Base-by-base conservation (phyloP, 2,329 filamentous ascomycete genomes). In the Fusarium irregulare region DNA sequence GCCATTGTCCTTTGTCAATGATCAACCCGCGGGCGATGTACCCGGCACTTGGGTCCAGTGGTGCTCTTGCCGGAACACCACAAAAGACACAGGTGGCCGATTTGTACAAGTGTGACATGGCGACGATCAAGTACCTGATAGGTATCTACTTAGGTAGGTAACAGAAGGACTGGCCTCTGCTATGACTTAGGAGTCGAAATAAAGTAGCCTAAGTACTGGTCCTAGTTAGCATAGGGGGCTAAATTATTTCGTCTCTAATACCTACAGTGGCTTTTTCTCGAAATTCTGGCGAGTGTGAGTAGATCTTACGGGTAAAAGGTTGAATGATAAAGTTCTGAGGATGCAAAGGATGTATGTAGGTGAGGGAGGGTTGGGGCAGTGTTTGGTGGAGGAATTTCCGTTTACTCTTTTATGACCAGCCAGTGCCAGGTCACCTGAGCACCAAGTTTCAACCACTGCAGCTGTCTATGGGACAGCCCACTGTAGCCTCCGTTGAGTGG, bases 131-230 rank as follows among this genome's bases (percentile, higher is more conserved):
- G 32, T 37, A 37, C 32, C 25, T 9, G 25, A 27, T 27, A 27
- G 25, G 25, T 27, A 27, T 27, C 25, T 27, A 27, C 25, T 3
- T 27, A 27, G 25, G 25, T 27, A 27, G 25, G 25, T 27, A 27
- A 27, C 25, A 27, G 25, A 27, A 27, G 25, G 25, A 27, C 25
- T 27, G 25, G 25, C 25, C 32, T 37, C 16, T 37, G 34, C 5
- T 37, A 37, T 18, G 34, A 1, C 4, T 4, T 2, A 37, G 2
- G 9, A 0, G 34, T 37, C 16, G 16, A 37, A 4, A n/a, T 11
- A 37, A 4, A n/a, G 34, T n/a, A 6, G 16, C 34, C 1, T 6
- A n/a, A n/a, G 34, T 37, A 5, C 34, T 37, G 16, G 16, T 11
- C 16, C 1, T 0, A 37, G 18, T 37, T 37, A 37, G 34, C 34